Conservation (phyloP, 202 grass and related monocot genomes). For the Schoenoplectus tabernaemontani region DNA sequence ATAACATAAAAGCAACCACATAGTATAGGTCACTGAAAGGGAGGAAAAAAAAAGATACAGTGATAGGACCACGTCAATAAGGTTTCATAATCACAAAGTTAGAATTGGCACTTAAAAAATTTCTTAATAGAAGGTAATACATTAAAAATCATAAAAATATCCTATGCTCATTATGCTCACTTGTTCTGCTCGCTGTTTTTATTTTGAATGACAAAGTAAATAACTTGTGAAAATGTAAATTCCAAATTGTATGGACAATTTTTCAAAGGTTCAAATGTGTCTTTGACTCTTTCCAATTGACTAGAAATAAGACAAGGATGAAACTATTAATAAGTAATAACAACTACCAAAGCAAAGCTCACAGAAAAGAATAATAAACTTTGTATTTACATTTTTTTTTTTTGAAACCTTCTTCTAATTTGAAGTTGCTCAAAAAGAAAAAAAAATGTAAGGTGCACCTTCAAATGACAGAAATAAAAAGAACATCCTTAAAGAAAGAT, state of each 20-base stretch:
- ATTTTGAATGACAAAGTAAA: slow-evolving; percentile 9
- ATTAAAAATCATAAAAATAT: slow-evolving; percentile 2
- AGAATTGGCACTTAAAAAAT: not conserved
- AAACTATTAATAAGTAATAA: not conserved
- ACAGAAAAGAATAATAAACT: not conserved
- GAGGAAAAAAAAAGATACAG: not conserved
- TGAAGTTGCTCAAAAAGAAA: not conserved
- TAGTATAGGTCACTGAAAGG: not conserved
- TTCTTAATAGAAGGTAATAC: not conserved
- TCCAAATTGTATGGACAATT: too few species aligned
- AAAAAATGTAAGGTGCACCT: not conserved
- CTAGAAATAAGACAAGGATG: not conserved
- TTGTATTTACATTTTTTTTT: not conserved
- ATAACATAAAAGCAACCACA: not conserved
- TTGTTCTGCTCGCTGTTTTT: not conserved
- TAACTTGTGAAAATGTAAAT: not conserved
- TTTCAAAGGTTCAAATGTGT: slow-evolving; percentile 2
- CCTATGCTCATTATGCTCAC: not conserved
- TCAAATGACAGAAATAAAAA: not conserved
- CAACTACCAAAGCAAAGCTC: not conserved
- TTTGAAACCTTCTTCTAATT: not conserved
- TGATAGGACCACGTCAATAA: too few species aligned
- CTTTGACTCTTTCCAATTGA: not conserved
- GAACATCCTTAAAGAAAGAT: not conserved
- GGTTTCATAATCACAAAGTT: not conserved